These are phyloP conservation scores for Raffaelea ambrosiae DNA, from an alignment of 2,329 filamentous ascomycete genomes.

Conservation along the genomic window DNA sequence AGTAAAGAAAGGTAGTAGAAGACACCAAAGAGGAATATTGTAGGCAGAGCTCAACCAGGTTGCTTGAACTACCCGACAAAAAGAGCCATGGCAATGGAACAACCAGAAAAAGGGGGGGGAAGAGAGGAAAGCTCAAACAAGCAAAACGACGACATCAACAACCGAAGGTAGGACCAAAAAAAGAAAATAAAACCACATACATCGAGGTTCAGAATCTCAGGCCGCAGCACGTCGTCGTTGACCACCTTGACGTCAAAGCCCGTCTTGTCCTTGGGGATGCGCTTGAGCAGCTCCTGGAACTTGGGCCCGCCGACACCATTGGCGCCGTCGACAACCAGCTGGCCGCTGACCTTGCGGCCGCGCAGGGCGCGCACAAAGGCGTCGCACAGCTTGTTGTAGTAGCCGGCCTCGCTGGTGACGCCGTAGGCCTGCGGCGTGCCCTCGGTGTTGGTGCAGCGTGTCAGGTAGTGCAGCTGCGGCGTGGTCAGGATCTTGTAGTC, in stretches of 20 bases:
- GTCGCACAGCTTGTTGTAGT: slow-evolving; percentile 83
- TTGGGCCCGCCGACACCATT: slow-evolving; percentile 96
- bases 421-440: slow-evolving; percentile 83
- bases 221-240: slow-evolving; percentile 88
- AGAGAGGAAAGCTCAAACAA: not conserved
- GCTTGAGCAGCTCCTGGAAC: slow-evolving; percentile 75
- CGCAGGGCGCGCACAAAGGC: slow-evolving; percentile 81
- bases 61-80: no score
- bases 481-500: slow-evolving; percentile 93
- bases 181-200: slow-evolving; percentile 36
- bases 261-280: slow-evolving; percentile 61
- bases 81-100: not conserved
- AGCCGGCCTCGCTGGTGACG: slow-evolving; percentile 79
- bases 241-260: slow-evolving; percentile 69
- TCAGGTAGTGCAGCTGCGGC: slow-evolving; percentile 95
- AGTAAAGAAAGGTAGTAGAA: not conserved
- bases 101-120: not conserved
- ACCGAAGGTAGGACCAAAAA: not conserved
- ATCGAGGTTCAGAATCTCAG: slow-evolving; percentile 81
- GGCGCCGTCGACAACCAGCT: slow-evolving; percentile 83
- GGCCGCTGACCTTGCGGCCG: slow-evolving; percentile 63
- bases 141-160: not conserved
- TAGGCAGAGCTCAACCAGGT: no score
- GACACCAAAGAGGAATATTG: no score
- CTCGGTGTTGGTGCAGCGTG: slow-evolving; percentile 87